phyloP scores from a whole-genome alignment of 495 filamentous ascomycete genomes.

The Pyronema domesticum region DNA sequence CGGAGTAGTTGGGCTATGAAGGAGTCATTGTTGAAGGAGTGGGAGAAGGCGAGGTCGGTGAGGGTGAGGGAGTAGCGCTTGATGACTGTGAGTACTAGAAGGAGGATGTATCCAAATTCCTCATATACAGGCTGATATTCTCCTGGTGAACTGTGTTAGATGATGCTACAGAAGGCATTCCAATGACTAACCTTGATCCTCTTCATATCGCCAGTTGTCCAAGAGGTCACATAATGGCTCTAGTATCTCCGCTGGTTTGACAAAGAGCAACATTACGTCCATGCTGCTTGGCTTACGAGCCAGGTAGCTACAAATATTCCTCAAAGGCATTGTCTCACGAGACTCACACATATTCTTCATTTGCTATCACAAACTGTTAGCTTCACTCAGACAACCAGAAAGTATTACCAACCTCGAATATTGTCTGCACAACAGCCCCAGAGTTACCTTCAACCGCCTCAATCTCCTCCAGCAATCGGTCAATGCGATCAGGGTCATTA shows the following conservation, averaged over 20 bases:
- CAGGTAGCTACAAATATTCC: constrained; percentile 62
- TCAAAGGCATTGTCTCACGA: constrained; percentile 82
- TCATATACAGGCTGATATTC: constrained; percentile 96
- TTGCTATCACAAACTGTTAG: constrained; percentile 34
- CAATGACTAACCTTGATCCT: constrained; percentile 46
- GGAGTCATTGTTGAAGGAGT: constrained; percentile 35
- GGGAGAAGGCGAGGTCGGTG: constrained; percentile 46
- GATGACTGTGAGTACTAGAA: constrained; percentile 65
- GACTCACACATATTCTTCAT: constrained; percentile 58
- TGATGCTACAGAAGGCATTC: background rate
- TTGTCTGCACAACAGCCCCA: constrained; percentile 65
- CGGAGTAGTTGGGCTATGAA: constrained; percentile 66
- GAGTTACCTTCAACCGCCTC: constrained; percentile 93
- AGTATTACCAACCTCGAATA: constrained; percentile 44
- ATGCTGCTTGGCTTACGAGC: constrained; percentile 59
- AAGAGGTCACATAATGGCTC: constrained; percentile 70
- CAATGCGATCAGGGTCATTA: constrained; percentile 49
- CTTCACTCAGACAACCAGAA: background rate
- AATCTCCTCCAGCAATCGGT: constrained; percentile 67
- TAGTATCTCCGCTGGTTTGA: constrained; percentile 53
- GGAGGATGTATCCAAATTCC: constrained; percentile 77
- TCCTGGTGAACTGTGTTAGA: constrained; percentile 25
- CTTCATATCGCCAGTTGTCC: constrained; percentile 82
- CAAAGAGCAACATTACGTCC: constrained; percentile 76
- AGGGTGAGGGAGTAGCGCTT: constrained; percentile 61